These are phyloP conservation scores for Panaeolus cyanescens DNA, from an alignment of 768 basidiomycete genomes.

Conservation along the genomic window DNA sequence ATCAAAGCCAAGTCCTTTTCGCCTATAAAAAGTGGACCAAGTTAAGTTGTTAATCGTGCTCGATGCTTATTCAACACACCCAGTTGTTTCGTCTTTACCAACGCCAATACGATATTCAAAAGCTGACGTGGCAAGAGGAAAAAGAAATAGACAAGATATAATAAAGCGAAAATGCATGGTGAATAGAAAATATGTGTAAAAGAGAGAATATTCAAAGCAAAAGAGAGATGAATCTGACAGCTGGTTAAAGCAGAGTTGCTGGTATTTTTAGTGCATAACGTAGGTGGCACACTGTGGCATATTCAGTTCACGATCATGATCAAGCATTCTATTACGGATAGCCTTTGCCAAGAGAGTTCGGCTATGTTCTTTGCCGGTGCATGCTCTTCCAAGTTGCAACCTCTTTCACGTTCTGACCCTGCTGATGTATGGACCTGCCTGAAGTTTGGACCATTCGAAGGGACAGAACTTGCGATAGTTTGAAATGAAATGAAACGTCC, in stretches of 20 bases:
- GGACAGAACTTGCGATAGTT: too few species aligned
- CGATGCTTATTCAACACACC: constrained; percentile 29
- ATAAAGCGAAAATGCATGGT: not conserved
- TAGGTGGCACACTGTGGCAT: too few species aligned
- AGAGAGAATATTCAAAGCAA: not conserved
- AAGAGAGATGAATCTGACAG: not conserved
- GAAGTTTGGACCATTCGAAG: too few species aligned
- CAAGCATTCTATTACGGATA: not conserved
- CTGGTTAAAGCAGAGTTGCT: not conserved
- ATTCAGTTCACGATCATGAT: constrained; percentile 1
- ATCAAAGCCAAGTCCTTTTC: constrained; percentile 43
- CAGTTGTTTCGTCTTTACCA: constrained; percentile 43
- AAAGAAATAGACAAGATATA: constrained; percentile 7
- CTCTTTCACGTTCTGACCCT: constrained; percentile 5
- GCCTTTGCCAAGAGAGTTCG: not conserved
- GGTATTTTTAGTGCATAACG: not conserved
- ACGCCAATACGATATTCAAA: constrained; percentile 37
- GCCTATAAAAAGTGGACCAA: constrained; percentile 17
- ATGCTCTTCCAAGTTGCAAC: not conserved
- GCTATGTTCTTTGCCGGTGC: too few species aligned
- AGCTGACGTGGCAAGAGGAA: constrained; percentile 27
- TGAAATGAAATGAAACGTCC: too few species aligned
- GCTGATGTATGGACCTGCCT: too few species aligned
- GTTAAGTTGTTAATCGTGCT: not conserved
- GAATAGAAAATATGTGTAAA: not conserved